These are phyloP conservation scores for Uncinocarpus reesii DNA, from an alignment of 2,329 filamentous ascomycete species.

Conservation along the genomic window DNA sequence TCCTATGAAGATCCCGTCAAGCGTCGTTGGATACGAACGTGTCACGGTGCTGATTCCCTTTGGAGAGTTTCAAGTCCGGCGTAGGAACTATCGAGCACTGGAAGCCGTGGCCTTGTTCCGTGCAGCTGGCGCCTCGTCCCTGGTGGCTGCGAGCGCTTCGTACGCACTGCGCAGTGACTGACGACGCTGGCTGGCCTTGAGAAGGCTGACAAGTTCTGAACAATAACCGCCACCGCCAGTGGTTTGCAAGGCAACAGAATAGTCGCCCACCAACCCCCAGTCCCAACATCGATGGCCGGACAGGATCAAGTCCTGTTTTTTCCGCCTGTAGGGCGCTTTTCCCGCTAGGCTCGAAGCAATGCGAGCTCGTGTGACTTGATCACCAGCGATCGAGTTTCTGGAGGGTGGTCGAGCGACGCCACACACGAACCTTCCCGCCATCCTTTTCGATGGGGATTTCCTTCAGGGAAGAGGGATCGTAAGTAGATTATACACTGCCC, in stretches of 20 bases:
- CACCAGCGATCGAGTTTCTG: slow-evolving; percentile 1
- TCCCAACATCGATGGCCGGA: not conserved
- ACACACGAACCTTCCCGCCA: slow-evolving; percentile 6
- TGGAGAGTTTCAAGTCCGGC: too few species aligned
- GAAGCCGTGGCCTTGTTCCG: too few species aligned
- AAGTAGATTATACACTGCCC: not conserved
- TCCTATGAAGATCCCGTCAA: too few species aligned
- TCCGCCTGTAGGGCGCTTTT: not conserved
- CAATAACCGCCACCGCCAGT: not conserved
- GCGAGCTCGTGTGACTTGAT: slow-evolving; percentile 2
- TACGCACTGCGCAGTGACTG: too few species aligned
- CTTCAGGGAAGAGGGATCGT: not conserved
- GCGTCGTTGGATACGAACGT: too few species aligned
- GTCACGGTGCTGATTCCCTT: too few species aligned
- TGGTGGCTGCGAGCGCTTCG: too few species aligned
- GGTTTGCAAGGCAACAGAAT: slow-evolving; percentile 4
- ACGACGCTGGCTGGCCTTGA: not conserved
- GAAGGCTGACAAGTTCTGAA: not conserved
- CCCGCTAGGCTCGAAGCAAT: not conserved
- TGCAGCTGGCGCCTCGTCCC: too few species aligned
- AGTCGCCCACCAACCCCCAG: not conserved
- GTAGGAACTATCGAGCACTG: too few species aligned
- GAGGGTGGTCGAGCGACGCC: slow-evolving; percentile 10
- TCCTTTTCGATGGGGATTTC: too few species aligned
- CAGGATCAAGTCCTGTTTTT: slow-evolving; percentile 8